Percentiles rank a stretch among this genome's conserved stretches.
Conservation (phyloP, 768 basidiomycete species). For the Psilocybe sp. region DNA sequence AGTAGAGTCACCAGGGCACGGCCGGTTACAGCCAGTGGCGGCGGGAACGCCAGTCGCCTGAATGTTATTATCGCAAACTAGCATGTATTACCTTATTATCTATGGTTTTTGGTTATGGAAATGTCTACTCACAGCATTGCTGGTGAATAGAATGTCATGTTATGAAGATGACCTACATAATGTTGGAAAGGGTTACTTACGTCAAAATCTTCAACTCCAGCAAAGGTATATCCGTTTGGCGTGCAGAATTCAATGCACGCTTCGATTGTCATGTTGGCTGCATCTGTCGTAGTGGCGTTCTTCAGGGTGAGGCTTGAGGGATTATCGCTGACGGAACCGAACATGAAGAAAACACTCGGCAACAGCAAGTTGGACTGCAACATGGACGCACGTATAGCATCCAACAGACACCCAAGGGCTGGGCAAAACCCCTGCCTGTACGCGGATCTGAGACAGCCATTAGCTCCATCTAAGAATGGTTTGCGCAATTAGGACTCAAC, state of each 20-base stretch:
- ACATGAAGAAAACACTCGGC: no score
- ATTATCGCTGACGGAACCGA: constrained; percentile 45
- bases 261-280: constrained; percentile 57
- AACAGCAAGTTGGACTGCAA: no score
- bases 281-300: constrained; percentile 35
- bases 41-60: constrained; percentile 31
- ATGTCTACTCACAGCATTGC: constrained; percentile 22
- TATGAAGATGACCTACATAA: background rate
- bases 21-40: constrained; percentile 46
- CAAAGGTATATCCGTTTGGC: constrained; percentile 47
- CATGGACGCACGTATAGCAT: no score
- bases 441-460: no score
- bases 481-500: no score
- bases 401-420: no score
- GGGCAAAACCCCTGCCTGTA: no score
- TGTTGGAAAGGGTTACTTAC: background rate
- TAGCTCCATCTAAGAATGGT: no score
- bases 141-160: background rate
- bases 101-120: background rate
- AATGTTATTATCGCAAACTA: constrained; percentile 64
- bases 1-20: constrained; percentile 53
- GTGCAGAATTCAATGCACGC: constrained; percentile 45
- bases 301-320: constrained; percentile 53
- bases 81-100: no score
- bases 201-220: constrained; percentile 46